These are phyloP conservation scores for Botrytis pseudocinerea DNA, from an alignment of 2,329 filamentous ascomycete species.

Conservation along the genomic window DNA sequence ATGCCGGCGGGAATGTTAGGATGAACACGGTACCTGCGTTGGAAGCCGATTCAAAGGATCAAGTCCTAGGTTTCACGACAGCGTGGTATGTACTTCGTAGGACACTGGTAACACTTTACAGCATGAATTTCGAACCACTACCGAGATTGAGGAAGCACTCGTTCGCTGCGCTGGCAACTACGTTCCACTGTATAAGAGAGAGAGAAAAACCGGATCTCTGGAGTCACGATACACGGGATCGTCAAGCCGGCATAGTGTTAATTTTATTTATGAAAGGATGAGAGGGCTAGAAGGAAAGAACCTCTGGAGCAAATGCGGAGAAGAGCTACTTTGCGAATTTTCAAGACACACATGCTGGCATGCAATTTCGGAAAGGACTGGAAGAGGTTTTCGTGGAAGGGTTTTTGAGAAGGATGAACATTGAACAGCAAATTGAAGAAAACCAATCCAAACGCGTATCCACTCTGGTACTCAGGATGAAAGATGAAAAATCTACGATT, in stretches of 20 bases:
- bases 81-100: slow-evolving; percentile 2
- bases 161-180: background rate
- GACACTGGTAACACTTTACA: background rate
- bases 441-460: background rate
- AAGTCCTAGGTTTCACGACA: background rate
- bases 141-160: background rate
- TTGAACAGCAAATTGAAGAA: background rate
- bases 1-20: background rate
- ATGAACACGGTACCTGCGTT: background rate
- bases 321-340: background rate
- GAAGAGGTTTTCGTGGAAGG: background rate
- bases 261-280: background rate
- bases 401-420: background rate
- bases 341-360: background rate
- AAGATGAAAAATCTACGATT: background rate
- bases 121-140: background rate
- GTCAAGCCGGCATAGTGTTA: background rate
- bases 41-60: background rate
- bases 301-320: background rate
- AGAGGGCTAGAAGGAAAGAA: background rate
- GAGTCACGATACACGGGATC: background rate
- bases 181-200: background rate
- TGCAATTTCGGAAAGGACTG: background rate
- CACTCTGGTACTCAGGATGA: background rate
- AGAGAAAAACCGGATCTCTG: background rate